A percentile compares a stretch with the other conserved stretches of the same genome.
phyloP scores from a whole-genome alignment of 1,139 yeast genomes.

The Blastobotrys ciferrii region DNA sequence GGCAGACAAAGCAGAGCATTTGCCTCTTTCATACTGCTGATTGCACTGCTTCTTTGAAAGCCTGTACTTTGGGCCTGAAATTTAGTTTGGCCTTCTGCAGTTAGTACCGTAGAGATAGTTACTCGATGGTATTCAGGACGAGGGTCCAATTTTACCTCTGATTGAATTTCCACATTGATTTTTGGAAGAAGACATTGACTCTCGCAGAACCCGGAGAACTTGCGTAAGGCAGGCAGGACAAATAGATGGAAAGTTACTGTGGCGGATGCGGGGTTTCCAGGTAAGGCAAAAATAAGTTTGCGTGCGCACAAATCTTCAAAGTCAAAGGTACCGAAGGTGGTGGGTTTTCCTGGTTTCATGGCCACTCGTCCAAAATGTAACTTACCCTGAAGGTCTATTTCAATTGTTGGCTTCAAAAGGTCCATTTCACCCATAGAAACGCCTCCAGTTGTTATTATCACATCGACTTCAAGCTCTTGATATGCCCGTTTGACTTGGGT shows the following conservation, averaged over 20 bases:
- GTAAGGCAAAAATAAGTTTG: slow-evolving; percentile 45
- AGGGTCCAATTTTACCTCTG: slow-evolving; percentile 41
- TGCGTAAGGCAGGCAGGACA: slow-evolving; percentile 45
- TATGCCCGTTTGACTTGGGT: slow-evolving; percentile 16
- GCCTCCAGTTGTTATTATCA: slow-evolving; percentile 51
- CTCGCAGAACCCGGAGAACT: slow-evolving; percentile 34
- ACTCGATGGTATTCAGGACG: slow-evolving; percentile 53
- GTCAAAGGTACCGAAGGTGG: slow-evolving; percentile 49
- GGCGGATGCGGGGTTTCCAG: slow-evolving; percentile 56
- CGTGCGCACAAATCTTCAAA: slow-evolving; percentile 17
- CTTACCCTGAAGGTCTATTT: slow-evolving; percentile 40
- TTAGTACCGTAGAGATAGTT: slow-evolving; percentile 24
- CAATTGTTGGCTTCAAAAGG: slow-evolving; percentile 47
- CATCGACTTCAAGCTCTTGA: slow-evolving; percentile 34
- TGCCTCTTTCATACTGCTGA: slow-evolving; percentile 47
- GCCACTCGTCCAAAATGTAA: slow-evolving; percentile 52
- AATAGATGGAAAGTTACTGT: slow-evolving; percentile 47
- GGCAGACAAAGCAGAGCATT: slow-evolving; percentile 47
- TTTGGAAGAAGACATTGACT: slow-evolving; percentile 21
- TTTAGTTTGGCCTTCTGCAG: slow-evolving; percentile 17
- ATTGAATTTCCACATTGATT: slow-evolving; percentile 35
- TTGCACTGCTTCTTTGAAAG: slow-evolving; percentile 48
- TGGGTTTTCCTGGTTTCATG: slow-evolving; percentile 57
- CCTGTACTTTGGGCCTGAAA: slow-evolving; percentile 45
- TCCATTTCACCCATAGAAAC: slow-evolving; percentile 57